Conservation (phyloP, 2,329 filamentous ascomycete genomes). For the Colletotrichum tabaci region DNA sequence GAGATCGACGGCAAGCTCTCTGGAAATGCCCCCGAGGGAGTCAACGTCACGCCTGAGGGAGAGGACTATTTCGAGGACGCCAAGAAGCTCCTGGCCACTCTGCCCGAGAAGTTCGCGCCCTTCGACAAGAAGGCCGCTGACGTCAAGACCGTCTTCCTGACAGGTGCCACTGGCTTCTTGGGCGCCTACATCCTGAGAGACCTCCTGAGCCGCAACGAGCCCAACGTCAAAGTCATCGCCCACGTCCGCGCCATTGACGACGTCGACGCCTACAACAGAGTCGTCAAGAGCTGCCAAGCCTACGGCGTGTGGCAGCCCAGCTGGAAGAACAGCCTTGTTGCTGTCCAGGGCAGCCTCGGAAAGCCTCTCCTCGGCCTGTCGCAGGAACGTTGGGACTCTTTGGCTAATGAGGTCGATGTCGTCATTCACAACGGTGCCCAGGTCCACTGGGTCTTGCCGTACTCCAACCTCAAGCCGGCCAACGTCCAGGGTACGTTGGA, state of each 20-base stretch:
- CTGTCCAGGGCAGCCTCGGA: conserved; percentile 81
- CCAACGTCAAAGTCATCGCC: conserved; percentile 25
- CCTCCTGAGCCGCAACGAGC: conserved; percentile 78
- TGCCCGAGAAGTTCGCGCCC: conserved; percentile 4
- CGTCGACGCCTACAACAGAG: conserved; percentile 4
- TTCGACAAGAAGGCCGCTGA: conserved; percentile 60
- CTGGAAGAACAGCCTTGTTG: conserved; percentile 77
- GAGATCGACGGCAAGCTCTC: conserved; percentile 65
- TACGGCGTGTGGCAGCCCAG: conserved; percentile 84
- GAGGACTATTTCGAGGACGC: conserved; percentile 57
- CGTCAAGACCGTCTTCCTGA: conserved; percentile 80
- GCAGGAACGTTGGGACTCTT: conserved; percentile 62
- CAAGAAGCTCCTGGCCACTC: conserved; percentile 48
- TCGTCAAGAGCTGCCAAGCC: conserved; percentile 20
- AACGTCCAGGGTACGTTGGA: conserved; percentile 90
- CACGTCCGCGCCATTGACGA: conserved; percentile 27
- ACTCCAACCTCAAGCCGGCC: conserved; percentile 77
- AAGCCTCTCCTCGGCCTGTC: conserved; percentile 82
- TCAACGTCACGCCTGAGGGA: conserved; percentile 65
- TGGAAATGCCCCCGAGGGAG: conserved; percentile 52
- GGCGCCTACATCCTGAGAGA: conserved; percentile 86
- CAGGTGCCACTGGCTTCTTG: conserved; percentile 91
- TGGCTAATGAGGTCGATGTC: conserved; percentile 74
- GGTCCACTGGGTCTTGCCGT: conserved; percentile 87
- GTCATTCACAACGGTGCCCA: conserved; percentile 87